Evolutionary conservation across 495 filamentous ascomycete species (phyloP), one percentile per base, ranked within the genome.

Genomic region (Neurospora sp.): DNA sequence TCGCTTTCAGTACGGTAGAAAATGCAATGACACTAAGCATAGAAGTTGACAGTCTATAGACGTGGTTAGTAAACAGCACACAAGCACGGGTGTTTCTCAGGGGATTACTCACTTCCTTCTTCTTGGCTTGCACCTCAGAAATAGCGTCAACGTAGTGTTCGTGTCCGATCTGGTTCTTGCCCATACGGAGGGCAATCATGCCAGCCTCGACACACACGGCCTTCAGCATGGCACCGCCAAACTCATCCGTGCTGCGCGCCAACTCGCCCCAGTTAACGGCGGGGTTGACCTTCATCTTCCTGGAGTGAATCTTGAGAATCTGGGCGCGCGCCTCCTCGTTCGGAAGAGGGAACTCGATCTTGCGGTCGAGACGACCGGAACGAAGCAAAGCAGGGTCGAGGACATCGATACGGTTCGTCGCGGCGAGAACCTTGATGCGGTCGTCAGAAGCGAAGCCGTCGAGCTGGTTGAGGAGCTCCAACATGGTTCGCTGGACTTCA

Each of bases 111-210:
- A 87, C 84, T 73, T 94, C 92, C 88, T 95, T 97, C 93, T 97
- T 97, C 92, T 98, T 98, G 69, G 93, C 90, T 82, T 97, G 93
- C 76, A 99, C 96, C 81, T 99, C 96, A 27, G 93, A 87, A 79
- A 99, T 98, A 70, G 96, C 96, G 88, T 99, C 96, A 35, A 99
- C 96, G 82, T 98, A 99, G 84, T 99, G 94, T 86, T 99, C 96
- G 77, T 99, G 96, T 73, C 91, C 91, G 76, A 99, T 93, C 89
- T 97, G 97, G 81, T 88, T 92, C 87, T 93, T 91, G 39, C 96
- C 96, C 83, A 91, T 92, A 72, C 96, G 88, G 76, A 99, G 85
- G 23, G 96, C 96, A 84, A 99, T 99, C 96, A 99, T 99, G 81
- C 96, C 96, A 39, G 96, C 96, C 83, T 99, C 96, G 46, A 99